phyloP scores from a whole-genome alignment of 352 stramenopile species.

The Albugo laibachii region DNA sequence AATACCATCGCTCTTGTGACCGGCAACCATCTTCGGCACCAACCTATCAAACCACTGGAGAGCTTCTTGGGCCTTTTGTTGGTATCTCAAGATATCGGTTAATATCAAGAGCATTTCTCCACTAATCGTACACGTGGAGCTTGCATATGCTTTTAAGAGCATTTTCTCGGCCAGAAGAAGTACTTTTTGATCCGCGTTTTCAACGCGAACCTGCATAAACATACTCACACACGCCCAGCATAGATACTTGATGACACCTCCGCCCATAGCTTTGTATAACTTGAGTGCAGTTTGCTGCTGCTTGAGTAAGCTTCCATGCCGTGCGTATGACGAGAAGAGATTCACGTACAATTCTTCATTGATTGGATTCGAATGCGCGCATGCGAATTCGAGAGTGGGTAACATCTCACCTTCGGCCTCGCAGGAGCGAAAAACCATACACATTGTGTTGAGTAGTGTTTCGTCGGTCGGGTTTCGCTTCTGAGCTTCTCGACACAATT shows the following conservation, averaged over 20 bases:
- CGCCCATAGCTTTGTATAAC: constrained; percentile 64
- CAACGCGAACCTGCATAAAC: constrained; percentile 44
- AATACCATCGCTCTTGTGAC: constrained; percentile 6
- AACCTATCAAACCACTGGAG: constrained; percentile 60
- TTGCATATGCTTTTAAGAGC: constrained; percentile 50
- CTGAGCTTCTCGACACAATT: constrained; percentile 25
- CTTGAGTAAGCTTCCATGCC: constrained; percentile 50
- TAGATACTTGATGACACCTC: constrained; percentile 33
- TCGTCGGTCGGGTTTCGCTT: constrained; percentile 48
- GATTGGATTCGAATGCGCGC: constrained; percentile 14
- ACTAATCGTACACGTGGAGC: constrained; percentile 17
- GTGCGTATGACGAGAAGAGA: constrained; percentile 51
- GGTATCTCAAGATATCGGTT: constrained; percentile 49
- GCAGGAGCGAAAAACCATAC: constrained; percentile 56
- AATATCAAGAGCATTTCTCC: constrained; percentile 51
- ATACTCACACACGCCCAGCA: constrained; percentile 69
- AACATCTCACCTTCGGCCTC: constrained; percentile 65
- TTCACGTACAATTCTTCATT: constrained; percentile 51
- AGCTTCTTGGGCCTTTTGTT: constrained; percentile 42
- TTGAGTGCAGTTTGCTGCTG: constrained; percentile 76
- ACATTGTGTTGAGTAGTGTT: constrained; percentile 70
- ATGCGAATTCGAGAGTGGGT: constrained; percentile 48
- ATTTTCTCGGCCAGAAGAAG: constrained; percentile 58
- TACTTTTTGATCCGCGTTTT: constrained; percentile 24
- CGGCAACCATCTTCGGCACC: constrained; percentile 11